Conservation (phyloP, 495 filamentous ascomycete species). For the Xylaria acuta region DNA sequence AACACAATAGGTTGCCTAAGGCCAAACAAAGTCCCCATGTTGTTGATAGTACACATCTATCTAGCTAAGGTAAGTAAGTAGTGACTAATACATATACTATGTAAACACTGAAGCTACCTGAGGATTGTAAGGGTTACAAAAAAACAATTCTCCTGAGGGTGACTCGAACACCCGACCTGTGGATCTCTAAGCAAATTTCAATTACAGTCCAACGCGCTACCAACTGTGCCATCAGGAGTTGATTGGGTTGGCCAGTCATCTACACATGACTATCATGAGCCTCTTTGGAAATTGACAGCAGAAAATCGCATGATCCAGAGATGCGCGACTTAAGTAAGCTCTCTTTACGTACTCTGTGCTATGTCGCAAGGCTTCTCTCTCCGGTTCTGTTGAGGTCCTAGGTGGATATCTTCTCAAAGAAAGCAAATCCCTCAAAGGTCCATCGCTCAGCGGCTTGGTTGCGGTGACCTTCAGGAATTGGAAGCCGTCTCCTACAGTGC, state of each 20-base stretch:
- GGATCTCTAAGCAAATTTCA: background rate
- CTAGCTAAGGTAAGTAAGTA: no score
- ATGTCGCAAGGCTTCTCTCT: background rate
- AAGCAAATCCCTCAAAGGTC: background rate
- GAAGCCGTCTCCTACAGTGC: no score
- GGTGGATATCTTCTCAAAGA: background rate
- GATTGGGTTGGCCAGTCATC: background rate
- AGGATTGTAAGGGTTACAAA: background rate
- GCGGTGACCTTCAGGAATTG: no score
- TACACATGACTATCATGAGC: background rate
- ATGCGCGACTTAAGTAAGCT: background rate
- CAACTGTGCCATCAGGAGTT: conserved; percentile 15
- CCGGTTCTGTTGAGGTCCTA: background rate
- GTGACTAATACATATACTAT: no score
- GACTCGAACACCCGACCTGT: conserved; percentile 10
- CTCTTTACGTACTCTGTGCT: background rate
- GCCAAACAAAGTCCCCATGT: background rate
- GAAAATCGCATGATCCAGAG: background rate
- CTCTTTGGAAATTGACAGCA: background rate
- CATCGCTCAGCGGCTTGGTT: background rate
- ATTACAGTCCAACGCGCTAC: conserved; percentile 22
- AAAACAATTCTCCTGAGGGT: background rate
- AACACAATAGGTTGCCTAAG: background rate
- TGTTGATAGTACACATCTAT: background rate
- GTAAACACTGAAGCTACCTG: no score